Evolutionary conservation across 352 stramenopile genomes (phyloP).

Genomic region (Blastocystis sp.): DNA sequence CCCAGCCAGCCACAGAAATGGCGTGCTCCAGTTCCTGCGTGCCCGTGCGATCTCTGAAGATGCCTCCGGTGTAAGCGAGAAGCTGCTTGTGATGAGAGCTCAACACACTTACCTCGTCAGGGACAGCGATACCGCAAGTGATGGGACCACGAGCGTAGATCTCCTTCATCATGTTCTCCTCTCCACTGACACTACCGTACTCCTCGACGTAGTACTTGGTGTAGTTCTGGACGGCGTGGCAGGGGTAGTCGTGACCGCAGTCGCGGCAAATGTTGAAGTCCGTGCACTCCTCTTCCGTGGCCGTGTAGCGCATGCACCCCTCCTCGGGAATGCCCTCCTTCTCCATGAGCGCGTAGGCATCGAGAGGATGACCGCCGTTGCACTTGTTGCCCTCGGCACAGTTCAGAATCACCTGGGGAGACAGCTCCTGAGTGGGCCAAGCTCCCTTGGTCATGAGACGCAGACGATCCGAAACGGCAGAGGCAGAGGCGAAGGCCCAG

Average conservation of each 20-base stretch:
- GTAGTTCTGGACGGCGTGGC: conserved; percentile 87
- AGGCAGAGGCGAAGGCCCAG: conserved; percentile 82
- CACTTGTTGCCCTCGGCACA: conserved; percentile 84
- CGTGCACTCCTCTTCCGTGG: conserved; percentile 85
- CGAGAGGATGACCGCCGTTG: conserved; percentile 88
- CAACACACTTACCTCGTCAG: no score
- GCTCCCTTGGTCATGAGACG: conserved; percentile 76
- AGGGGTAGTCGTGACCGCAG: conserved; percentile 81
- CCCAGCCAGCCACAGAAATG: conserved; percentile 94
- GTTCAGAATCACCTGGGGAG: conserved; percentile 85
- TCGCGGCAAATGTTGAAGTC: conserved; percentile 89
- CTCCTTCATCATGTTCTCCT: conserved; percentile 92
- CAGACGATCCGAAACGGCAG: conserved; percentile 74
- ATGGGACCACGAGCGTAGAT: conserved; percentile 92
- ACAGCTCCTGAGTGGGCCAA: conserved; percentile 82
- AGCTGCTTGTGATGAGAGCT: no score
- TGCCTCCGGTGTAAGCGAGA: conserved; percentile 88
- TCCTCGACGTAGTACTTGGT: conserved; percentile 92
- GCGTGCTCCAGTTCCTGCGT: conserved; percentile 84
- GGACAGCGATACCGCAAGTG: conserved; percentile 81
- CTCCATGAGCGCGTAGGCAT: conserved; percentile 89
- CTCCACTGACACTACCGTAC: conserved; percentile 87
- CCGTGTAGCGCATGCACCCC: conserved; percentile 90
- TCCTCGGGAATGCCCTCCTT: conserved; percentile 90
- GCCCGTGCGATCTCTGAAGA: conserved; percentile 88